Evolutionary conservation across 163 green algal species (phyloP).

Genomic region (Prototheca stagnorum): DNA sequence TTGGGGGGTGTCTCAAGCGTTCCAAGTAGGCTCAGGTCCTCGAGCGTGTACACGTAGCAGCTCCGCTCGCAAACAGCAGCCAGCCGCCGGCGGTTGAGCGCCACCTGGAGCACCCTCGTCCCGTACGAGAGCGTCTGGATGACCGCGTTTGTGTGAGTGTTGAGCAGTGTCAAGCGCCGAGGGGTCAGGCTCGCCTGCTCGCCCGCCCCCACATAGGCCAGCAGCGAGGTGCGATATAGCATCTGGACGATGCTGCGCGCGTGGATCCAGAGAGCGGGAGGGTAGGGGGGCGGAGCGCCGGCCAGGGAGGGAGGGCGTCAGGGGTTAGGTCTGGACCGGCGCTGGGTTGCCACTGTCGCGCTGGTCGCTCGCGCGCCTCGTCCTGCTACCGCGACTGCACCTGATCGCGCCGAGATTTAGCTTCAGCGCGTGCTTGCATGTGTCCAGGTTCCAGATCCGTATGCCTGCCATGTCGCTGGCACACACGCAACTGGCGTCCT

Average conservation of each 20-base stretch:
- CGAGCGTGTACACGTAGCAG: slow-evolving; percentile 41
- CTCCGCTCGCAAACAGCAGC: slow-evolving; percentile 39
- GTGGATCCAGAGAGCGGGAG: background rate
- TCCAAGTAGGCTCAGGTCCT: slow-evolving; percentile 36
- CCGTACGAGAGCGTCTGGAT: slow-evolving; percentile 55
- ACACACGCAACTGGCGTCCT: slow-evolving; percentile 36
- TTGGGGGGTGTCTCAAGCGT: slow-evolving; percentile 45
- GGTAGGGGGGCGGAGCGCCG: background rate
- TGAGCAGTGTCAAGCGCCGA: slow-evolving; percentile 51
- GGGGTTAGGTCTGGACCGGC: no score
- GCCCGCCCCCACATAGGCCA: slow-evolving; percentile 58
- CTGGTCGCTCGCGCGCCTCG: background rate
- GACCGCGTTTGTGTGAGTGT: slow-evolving; percentile 36
- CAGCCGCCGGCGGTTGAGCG: slow-evolving; percentile 23
- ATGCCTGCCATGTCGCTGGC: slow-evolving; percentile 33
- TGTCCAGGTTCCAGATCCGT: slow-evolving; percentile 41
- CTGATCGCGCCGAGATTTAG: slow-evolving; percentile 40
- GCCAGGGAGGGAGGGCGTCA: background rate
- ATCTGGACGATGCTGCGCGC: slow-evolving; percentile 57
- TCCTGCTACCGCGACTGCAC: slow-evolving; percentile 4
- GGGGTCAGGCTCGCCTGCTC: slow-evolving; percentile 36
- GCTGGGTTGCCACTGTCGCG: no score
- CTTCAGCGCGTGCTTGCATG: slow-evolving; percentile 26
- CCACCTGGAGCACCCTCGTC: slow-evolving; percentile 27
- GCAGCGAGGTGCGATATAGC: slow-evolving; percentile 65